Conservation (phyloP, 208 protist genomes). For the Trypanosoma melophagium region DNA sequence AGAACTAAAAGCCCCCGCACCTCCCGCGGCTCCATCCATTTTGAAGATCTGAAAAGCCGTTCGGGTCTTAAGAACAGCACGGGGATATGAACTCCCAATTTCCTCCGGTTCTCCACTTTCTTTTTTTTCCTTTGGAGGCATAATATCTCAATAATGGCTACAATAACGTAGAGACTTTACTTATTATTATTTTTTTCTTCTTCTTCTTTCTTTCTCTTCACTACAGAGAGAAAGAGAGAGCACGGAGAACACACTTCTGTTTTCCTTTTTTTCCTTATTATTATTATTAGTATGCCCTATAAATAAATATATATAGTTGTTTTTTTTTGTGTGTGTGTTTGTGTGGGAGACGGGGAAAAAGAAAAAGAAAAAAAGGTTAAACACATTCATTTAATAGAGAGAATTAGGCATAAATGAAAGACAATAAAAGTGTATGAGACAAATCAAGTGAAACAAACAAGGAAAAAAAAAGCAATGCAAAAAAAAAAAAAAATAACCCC, state of each 20-base stretch:
- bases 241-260: too few relatives aligned
- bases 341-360: neutral
- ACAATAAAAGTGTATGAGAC: neutral
- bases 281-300: too few relatives aligned
- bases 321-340: conserved; percentile 3
- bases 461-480: too few relatives aligned
- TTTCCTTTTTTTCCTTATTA: too few relatives aligned
- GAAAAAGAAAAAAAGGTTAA: conserved; percentile 15
- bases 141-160: too few relatives aligned
- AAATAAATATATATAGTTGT: neutral
- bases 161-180: too few relatives aligned
- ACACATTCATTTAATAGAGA: neutral
- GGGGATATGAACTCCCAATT: neutral
- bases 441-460: neutral
- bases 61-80: conserved; percentile 54
- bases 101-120: conserved; percentile 4
- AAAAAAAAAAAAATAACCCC: too few relatives aligned
- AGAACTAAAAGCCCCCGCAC: conserved; percentile 52
- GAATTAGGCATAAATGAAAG: neutral
- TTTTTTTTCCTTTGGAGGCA: neutral
- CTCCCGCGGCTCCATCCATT: conserved; percentile 29
- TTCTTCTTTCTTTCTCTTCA: neutral
- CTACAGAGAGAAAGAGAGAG: neutral
- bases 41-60: conserved; percentile 85
- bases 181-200: neutral